Evolutionary conservation across 164 flowering plant genomes (phyloP).

Genomic region (Houttuynia cordata): DNA sequence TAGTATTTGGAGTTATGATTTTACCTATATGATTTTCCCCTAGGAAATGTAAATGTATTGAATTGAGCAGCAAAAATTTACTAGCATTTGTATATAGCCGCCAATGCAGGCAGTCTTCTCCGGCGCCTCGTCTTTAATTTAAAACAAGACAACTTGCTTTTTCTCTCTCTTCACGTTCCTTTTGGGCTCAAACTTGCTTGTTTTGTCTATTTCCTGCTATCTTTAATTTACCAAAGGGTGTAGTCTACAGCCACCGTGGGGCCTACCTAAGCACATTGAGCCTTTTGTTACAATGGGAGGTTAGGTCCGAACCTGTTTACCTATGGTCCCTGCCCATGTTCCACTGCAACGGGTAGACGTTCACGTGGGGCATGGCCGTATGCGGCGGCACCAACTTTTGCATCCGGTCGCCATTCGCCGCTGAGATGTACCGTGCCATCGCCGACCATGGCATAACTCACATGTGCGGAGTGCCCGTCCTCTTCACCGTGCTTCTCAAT

Average conservation of each 20-base stretch:
- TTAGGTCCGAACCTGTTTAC: conserved; percentile 64
- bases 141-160: no score
- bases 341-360: conserved; percentile 96
- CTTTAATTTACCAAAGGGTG: conserved; percentile 51
- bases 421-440: conserved; percentile 45
- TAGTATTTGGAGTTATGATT: no score
- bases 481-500: conserved; percentile 59
- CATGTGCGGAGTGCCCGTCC: conserved; percentile 76
- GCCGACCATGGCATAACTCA: conserved; percentile 60
- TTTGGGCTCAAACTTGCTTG: no score
- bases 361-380: conserved; percentile 91
- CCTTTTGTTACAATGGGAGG: conserved; percentile 61
- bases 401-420: conserved; percentile 52
- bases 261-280: conserved; percentile 69
- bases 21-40: no score
- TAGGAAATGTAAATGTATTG: no score
- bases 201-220: no score
- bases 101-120: no score
- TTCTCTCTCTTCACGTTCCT: no score
- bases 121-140: no score
- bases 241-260: conserved; percentile 79
- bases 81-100: no score
- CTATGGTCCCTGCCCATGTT: conserved; percentile 96
- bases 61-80: no score
- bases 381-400: conserved; percentile 92